phyloP scores from a whole-genome alignment of 441 rosid genomes.

The Aleurites moluccanus region DNA sequence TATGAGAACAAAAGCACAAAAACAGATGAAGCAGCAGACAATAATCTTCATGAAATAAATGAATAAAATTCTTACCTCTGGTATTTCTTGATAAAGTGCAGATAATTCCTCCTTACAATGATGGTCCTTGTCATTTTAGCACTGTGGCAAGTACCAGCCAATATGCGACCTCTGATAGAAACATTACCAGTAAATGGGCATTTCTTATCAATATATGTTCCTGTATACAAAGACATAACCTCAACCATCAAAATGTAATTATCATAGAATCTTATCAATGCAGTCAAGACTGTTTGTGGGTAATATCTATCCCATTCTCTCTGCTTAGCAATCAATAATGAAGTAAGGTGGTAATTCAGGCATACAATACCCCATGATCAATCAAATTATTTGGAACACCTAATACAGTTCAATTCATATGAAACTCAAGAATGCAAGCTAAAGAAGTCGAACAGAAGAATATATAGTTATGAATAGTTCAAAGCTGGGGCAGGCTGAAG shows the following conservation, averaged over 20 bases:
- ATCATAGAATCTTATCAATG: background rate
- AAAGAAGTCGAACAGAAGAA: background rate
- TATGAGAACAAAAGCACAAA: background rate
- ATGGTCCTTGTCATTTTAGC: constrained; percentile 87
- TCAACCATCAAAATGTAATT: background rate
- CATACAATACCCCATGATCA: background rate
- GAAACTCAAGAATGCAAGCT: background rate
- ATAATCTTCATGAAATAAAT: background rate
- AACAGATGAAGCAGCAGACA: background rate
- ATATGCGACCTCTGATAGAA: constrained; percentile 76
- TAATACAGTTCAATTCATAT: background rate
- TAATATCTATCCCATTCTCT: background rate
- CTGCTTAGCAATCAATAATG: background rate
- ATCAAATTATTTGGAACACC: background rate
- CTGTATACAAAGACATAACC: constrained; percentile 25
- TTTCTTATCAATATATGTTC: constrained; percentile 71
- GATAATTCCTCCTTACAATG: constrained; percentile 69
- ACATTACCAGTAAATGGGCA: constrained; percentile 84
- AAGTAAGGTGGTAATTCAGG: no score
- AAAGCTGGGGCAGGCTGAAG: background rate
- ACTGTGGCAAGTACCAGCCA: constrained; percentile 83
- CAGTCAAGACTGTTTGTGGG: background rate
- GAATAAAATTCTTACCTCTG: constrained; percentile 46
- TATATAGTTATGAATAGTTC: no score
- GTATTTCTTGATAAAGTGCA: constrained; percentile 79